Base-by-base conservation (phyloP, 208 protist genomes). In the Leishmania turanica region DNA sequence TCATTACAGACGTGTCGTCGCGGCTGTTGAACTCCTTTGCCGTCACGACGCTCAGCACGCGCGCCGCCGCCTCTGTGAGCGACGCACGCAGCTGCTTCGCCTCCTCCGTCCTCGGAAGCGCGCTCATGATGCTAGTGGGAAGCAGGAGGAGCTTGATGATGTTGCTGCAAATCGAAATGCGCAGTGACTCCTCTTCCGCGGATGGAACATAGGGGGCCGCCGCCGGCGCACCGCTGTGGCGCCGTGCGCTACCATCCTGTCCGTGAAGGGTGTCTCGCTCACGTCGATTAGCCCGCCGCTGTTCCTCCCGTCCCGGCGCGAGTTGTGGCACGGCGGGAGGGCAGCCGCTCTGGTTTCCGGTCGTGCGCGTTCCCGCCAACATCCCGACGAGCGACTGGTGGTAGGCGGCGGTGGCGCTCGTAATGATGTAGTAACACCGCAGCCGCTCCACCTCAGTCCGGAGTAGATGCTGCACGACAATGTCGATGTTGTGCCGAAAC, bases 91-190 rank as follows among this genome's bases (percentile, higher is more conserved):
- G 87, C 77, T 84, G 76, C 11, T n/a, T 65, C 54, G 86, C 65
- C 72, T 82, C 81, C 31, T 86, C 76, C 42, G 79, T 77, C 40
- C 58, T 15, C 62, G 77, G 86, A 54, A 82, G 82, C 49, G 84
- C 78, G 69, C 85, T 91, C 75, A 96, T 88, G 47, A 95, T 86
- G 85, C 93, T 95, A 37, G 85, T 93, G 13, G 91, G 93, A 56
- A 93, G 84, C 54, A 97, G 80, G 42, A 97, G 89, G 53, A 97
- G 92, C 69, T 93, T 93, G 49, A 96, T 82, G 79, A 97, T 92
- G 84, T 97, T 95, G n/a, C 84, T 40, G 62, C 87, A 88, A 58
- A 95, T 88, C 51, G 81, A 73, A 56, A 96, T 77, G 27, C 92
- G 92, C 66, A 95, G 83, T 56, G 84, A 83, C 77, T 96, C 93